Conservation (phyloP, 495 filamentous ascomycete species). For the Aspergillus nanangensis region DNA sequence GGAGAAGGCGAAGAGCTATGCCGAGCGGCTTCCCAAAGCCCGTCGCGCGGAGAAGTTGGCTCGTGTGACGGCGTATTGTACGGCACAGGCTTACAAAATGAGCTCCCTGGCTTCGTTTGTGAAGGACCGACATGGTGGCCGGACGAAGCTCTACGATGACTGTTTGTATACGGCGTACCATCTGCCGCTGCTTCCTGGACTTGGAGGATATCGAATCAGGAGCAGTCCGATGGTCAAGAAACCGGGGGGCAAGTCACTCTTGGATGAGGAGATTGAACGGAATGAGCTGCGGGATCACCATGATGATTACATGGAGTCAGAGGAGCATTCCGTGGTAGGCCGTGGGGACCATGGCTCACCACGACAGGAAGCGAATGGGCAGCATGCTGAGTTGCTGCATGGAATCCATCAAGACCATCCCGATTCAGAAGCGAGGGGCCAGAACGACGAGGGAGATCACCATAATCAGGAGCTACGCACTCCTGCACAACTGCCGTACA, state of each 20-base stretch:
- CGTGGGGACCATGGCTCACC: conserved; percentile 18
- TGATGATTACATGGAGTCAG: conserved; percentile 72
- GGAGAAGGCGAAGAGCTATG: conserved; percentile 83
- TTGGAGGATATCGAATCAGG: conserved; percentile 77
- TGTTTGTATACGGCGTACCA: conserved; percentile 96
- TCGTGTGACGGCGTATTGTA: conserved; percentile 93
- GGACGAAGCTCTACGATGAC: conserved; percentile 98
- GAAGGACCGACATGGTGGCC: conserved; percentile 81
- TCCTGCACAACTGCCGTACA: conserved; percentile 51
- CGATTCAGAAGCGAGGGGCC: not conserved
- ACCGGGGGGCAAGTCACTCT: conserved; percentile 83
- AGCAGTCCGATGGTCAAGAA: conserved; percentile 90
- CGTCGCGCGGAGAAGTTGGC: conserved; percentile 82
- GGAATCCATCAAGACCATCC: not conserved
- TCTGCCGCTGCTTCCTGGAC: conserved; percentile 77
- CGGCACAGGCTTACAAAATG: conserved; percentile 88
- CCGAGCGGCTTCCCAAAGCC: conserved; percentile 88
- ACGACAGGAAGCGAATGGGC: conserved; percentile 1
- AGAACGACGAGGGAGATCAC: not conserved
- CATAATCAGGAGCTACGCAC: conserved; percentile 11
- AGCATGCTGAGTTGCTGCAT: not conserved
- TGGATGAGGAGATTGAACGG: conserved; percentile 95
- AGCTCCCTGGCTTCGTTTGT: conserved; percentile 82
- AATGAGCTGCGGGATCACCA: conserved; percentile 87
- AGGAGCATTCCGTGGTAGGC: conserved; percentile 34